Evolutionary conservation across 208 protist species (phyloP), one percentile per base, ranked within the genome.

Genomic region (Crithidia thermophila): DNA sequence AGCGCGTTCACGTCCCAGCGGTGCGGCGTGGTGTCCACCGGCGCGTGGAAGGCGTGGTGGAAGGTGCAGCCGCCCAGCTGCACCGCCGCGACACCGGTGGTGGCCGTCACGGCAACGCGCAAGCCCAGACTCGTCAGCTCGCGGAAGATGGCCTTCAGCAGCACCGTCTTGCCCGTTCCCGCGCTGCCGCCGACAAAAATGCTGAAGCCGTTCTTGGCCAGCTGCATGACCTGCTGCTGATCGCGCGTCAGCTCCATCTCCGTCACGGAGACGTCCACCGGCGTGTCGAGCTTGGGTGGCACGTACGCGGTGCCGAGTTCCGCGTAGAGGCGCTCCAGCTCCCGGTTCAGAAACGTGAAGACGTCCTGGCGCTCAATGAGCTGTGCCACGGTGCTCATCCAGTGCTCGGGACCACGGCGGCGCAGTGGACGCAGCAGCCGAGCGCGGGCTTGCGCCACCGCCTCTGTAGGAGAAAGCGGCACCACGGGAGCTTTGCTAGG

Each of bases 11-110:
- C 53, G 66, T 96, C 91, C 89, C 91, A 96, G n/a, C 42, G 64
- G 21, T 73, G 61, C 28, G 68, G 42, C 23, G 14, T 31, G 10
- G 47, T 23, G n/a, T 63, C 59, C 20, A 94, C 62, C 3, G 88
- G 85, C 3, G 82, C 83, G 28, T 84, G 75, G 67, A 97, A 94
- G 53, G 86, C 85, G 68, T 85, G 74, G 70, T 97, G 94, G 51
- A 97, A 95, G n/a, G 94, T 97, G 67, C 87, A 96, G 16, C 94
- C 94, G 33, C 89, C 88, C 3, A 97, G 77, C 75, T 97, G 93
- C 37, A 94, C 82, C 3, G 91, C 84, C 10, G 94, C 91, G 16
- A 96, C 91, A 30, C 94, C 94, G 1, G 91, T 96, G 11, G 90
- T 92, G 8, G 94, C 94, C 34, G 91, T 95, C 79, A 95, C 79